Percentiles rank a stretch among this genome's conserved stretches.
Evolutionary conservation across 2,329 filamentous ascomycete genomes (phyloP).

Genomic region (Paecilomyces fulvus): DNA sequence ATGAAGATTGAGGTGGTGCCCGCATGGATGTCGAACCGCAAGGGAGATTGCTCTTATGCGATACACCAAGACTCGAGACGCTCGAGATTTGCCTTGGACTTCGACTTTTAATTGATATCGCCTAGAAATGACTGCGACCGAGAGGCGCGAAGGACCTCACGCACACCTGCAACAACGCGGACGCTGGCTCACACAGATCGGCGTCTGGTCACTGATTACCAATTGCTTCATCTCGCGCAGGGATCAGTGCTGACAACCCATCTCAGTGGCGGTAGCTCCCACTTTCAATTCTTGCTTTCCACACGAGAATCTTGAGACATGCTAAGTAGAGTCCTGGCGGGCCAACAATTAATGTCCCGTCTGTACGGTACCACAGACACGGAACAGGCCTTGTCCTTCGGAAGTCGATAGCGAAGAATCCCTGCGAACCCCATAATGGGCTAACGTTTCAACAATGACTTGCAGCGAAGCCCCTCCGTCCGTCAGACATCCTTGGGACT

Average conservation of each 20-base stretch:
- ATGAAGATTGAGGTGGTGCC: conserved; percentile 23
- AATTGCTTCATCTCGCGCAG: background rate
- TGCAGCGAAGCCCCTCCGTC: background rate
- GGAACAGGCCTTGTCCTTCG: background rate
- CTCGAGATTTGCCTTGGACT: background rate
- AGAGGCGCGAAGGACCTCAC: background rate
- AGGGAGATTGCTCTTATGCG: background rate
- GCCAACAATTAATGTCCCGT: background rate
- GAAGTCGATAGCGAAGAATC: background rate
- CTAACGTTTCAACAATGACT: background rate
- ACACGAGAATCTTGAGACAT: background rate
- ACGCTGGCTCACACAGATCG: background rate
- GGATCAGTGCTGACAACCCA: background rate
- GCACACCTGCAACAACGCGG: background rate
- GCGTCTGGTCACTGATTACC: background rate
- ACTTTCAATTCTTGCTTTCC: background rate
- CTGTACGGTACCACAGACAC: background rate
- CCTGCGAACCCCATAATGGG: background rate
- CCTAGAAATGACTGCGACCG: background rate
- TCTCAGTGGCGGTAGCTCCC: background rate
- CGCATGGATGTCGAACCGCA: too few species aligned
- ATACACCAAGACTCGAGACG: background rate
- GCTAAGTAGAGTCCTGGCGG: background rate
- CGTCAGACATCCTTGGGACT: background rate
- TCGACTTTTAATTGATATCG: background rate